Base-by-base conservation (phyloP, 495 filamentous ascomycete genomes). In the Cenococcum geophilum region DNA sequence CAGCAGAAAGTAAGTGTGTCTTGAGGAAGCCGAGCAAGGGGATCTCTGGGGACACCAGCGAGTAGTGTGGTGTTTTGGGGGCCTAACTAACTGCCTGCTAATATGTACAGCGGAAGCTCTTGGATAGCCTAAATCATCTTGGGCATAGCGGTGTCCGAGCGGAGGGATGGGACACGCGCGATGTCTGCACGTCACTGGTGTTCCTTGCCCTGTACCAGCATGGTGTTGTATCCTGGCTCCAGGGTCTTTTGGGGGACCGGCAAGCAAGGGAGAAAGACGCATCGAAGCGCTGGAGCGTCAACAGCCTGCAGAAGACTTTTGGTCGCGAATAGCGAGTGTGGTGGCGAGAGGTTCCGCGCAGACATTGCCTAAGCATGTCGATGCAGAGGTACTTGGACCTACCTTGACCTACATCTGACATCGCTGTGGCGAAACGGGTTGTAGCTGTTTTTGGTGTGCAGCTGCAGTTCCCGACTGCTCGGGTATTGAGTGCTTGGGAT, bases 381-480 rank as follows among this genome's bases (percentile, higher is more conserved):
- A 4, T 45, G 40, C 40, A 18, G 4, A 45, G 40, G 18, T 45
- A 18, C 40, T 4, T 14, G 4, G 12, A 4, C 40, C 12, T 45
- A 16, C 20, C 18, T 23, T 16, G 18, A 16, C 22, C 14, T 20
- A 23, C 49, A 16, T 52, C 23, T n/a, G n/a, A n/a, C 21, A 51
- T 27, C 48, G 21, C 11, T 11, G 47, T n/a, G 32, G 35, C 47
- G 53, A 14, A 35, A 58, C 18, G 32, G 18, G 47, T 11, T 16
- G 21, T 22, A 9, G 36, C 36, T 43, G 47, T 58, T 68, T 65
- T 68, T 27, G 62, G 66, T 49, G 48, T 47, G 54, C 55, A 56
- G 66, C 65, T 32, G 65, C 62, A 65, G 61, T 5, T 58, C 48
- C 66, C 66, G 45, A 23, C n/a, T 40, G 55, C 45, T 53, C 66